phyloP scores from a whole-genome alignment of 2,329 filamentous ascomycete genomes.

The Sporothrix luriei region DNA sequence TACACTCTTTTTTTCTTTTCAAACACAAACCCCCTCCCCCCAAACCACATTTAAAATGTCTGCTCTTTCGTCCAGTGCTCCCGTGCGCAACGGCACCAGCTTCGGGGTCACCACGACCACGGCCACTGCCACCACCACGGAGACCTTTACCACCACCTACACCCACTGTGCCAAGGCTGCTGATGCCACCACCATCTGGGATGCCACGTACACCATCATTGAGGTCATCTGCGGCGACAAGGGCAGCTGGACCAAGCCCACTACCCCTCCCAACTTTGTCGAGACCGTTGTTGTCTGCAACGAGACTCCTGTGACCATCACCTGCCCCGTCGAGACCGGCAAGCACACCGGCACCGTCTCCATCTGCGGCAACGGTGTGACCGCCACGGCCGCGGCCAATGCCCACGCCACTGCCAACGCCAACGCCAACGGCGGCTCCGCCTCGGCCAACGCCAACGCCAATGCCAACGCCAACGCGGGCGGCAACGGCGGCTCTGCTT shows the following conservation, averaged over 20 bases:
- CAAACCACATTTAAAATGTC: constrained; percentile 22
- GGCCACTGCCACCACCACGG: constrained; percentile 37
- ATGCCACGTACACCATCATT: constrained; percentile 48
- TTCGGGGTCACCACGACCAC: constrained; percentile 24
- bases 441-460: neutral
- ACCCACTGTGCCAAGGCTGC: constrained; percentile 45
- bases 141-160: constrained; percentile 46
- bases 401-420: constrained; percentile 26
- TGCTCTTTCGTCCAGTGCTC: constrained; percentile 24
- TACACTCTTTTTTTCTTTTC: neutral
- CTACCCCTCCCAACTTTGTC: constrained; percentile 37
- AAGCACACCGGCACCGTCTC: constrained; percentile 29
- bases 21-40: neutral
- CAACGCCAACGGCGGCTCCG: neutral
- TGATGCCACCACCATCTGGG: constrained; percentile 46
- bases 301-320: constrained; percentile 31
- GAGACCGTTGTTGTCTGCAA: constrained; percentile 35
- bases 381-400: constrained; percentile 29
- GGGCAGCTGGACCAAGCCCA: constrained; percentile 48
- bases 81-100: constrained; percentile 20
- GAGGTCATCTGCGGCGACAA: constrained; percentile 47
- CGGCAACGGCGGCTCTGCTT: constrained; percentile 10
- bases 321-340: constrained; percentile 32
- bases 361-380: constrained; percentile 35
- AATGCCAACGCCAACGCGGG: constrained; percentile 17